Evolutionary conservation across 2,329 filamentous ascomycete species (phyloP).

Genomic region (Xylariaceae sp.): DNA sequence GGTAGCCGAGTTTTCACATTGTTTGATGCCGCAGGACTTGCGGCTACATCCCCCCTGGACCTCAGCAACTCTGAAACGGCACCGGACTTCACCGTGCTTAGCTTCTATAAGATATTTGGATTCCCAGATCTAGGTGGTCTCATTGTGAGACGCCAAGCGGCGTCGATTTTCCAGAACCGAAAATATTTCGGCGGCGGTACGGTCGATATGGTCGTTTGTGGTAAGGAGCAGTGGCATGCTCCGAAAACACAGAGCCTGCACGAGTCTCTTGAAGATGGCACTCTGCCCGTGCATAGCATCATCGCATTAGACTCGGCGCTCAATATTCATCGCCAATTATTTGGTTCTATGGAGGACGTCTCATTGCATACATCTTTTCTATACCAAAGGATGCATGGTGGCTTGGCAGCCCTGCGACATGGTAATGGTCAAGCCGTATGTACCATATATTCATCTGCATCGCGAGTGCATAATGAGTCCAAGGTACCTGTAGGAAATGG

Average conservation of each 20-base stretch:
- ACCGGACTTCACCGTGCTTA: conserved; percentile 85
- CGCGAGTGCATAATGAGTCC: conserved; percentile 37
- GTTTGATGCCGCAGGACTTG: conserved; percentile 81
- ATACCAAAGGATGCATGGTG: conserved; percentile 58
- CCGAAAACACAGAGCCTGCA: conserved; percentile 74
- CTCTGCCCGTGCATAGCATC: conserved; percentile 87
- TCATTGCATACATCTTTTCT: conserved; percentile 73
- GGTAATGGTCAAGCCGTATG: conserved; percentile 69
- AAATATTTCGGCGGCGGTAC: conserved; percentile 94
- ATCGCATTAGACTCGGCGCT: conserved; percentile 79
- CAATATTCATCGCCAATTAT: conserved; percentile 68
- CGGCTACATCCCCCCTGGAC: conserved; percentile 76
- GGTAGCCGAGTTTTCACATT: conserved; percentile 62
- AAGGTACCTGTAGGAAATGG: conserved; percentile 54
- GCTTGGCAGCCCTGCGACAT: conserved; percentile 66
- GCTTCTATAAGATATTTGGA: conserved; percentile 97
- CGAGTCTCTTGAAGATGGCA: conserved; percentile 86
- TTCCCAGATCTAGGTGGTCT: conserved; percentile 90
- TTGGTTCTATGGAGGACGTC: conserved; percentile 69
- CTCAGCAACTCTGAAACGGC: conserved; percentile 62
- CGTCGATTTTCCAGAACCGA: conserved; percentile 63
- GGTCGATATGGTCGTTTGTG: conserved; percentile 81
- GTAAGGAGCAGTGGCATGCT: conserved; percentile 82
- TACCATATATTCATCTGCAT: conserved; percentile 58
- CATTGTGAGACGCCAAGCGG: conserved; percentile 74